Evolutionary conservation across 495 filamentous ascomycete genomes (phyloP).

Genomic region (Aspergillus egyptiacus): DNA sequence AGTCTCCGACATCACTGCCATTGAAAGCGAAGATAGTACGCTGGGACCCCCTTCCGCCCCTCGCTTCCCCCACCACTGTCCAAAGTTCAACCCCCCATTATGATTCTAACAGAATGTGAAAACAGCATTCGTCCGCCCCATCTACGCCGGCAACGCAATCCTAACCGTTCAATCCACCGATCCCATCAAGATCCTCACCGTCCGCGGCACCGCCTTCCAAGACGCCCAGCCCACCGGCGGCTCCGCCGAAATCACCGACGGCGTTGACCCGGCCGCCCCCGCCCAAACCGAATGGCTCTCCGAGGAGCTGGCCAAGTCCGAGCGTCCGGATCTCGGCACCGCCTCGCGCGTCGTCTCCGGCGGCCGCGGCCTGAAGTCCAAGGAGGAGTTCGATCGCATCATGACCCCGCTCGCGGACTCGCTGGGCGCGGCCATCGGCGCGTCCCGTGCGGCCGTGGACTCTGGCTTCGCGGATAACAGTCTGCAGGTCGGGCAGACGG

Average conservation of each 20-base stretch:
- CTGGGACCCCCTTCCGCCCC: conserved; percentile 7
- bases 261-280: conserved; percentile 55
- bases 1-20: conserved; percentile 81
- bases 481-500: conserved; percentile 95
- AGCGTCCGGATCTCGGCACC: conserved; percentile 90
- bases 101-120: neutral
- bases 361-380: conserved; percentile 90
- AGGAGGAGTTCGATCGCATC: conserved; percentile 89
- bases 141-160: conserved; percentile 97
- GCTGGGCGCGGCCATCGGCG: conserved; percentile 88
- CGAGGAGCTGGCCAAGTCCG: conserved; percentile 85
- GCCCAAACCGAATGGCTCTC: conserved; percentile 80
- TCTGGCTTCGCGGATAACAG: conserved; percentile 99
- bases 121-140: conserved; percentile 82
- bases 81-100: neutral
- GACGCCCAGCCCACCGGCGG: conserved; percentile 44
- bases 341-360: conserved; percentile 87
- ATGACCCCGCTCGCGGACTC: conserved; percentile 89
- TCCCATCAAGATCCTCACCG: conserved; percentile 79
- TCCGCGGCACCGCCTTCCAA: conserved; percentile 85
- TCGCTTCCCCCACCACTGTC: neutral
- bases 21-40: conserved; percentile 81
- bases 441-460: conserved; percentile 91
- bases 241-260: conserved; percentile 42
- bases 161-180: conserved; percentile 93